phyloP scores from a whole-genome alignment of 805 yeast species.

The Candida succiphila region DNA sequence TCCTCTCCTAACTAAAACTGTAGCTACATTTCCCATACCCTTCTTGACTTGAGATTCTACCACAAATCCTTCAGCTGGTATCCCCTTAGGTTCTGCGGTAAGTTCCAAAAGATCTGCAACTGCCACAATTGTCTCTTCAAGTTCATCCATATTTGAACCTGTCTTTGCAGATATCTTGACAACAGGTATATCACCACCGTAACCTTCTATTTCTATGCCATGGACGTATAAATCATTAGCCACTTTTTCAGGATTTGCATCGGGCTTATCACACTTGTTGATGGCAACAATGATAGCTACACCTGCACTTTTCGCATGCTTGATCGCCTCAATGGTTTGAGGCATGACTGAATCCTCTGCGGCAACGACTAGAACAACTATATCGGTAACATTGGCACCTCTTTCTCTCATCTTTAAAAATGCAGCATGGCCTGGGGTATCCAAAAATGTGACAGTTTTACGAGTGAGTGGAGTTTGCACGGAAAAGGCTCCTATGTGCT shows the following conservation, averaged over 20 bases:
- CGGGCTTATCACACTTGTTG: slow-evolving; percentile 82
- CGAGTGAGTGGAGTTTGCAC: slow-evolving; percentile 70
- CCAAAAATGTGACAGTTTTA: slow-evolving; percentile 77
- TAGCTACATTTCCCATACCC: slow-evolving; percentile 80
- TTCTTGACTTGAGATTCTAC: slow-evolving; percentile 76
- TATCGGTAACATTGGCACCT: slow-evolving; percentile 91
- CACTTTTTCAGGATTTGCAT: slow-evolving; percentile 65
- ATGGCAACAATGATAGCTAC: slow-evolving; percentile 87
- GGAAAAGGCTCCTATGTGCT: slow-evolving; percentile 95
- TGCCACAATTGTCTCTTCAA: slow-evolving; percentile 83
- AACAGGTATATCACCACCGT: slow-evolving; percentile 92
- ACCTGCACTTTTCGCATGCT: slow-evolving; percentile 75
- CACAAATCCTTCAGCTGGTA: slow-evolving; percentile 75
- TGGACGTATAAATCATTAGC: slow-evolving; percentile 65
- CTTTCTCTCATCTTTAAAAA: slow-evolving; percentile 93
- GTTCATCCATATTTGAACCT: slow-evolving; percentile 79
- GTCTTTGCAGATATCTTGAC: slow-evolving; percentile 84
- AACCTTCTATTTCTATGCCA: slow-evolving; percentile 81
- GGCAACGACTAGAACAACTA: slow-evolving; percentile 86
- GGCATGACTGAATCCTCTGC: slow-evolving; percentile 98
- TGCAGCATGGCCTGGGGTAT: slow-evolving; percentile 98
- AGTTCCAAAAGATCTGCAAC: slow-evolving; percentile 78
- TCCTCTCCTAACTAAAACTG: slow-evolving; percentile 77
- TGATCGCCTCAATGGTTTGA: slow-evolving; percentile 91
- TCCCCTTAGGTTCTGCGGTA: slow-evolving; percentile 44